Conservation (phyloP, 2,329 filamentous ascomycete genomes). For the Arthrobotrys entomopaga region DNA sequence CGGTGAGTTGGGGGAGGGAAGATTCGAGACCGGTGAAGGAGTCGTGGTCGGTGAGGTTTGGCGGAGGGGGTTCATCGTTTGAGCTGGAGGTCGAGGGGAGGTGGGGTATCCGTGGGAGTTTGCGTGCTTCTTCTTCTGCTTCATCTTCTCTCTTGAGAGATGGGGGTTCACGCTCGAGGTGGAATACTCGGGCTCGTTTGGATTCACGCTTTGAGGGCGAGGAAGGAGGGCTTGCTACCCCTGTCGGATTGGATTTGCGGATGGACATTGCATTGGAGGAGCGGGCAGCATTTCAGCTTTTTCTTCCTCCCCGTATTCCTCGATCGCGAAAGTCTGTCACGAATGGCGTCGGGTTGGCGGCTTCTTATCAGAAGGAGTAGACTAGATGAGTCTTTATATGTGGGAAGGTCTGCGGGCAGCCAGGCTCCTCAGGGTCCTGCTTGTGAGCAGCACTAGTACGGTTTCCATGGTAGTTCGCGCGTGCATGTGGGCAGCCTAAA, state of each 20-base stretch:
- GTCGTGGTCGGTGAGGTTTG: constrained; percentile 29
- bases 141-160: not conserved
- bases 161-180: constrained; percentile 7
- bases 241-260: constrained; percentile 45
- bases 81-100: constrained; percentile 15
- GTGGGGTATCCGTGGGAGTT: constrained; percentile 3
- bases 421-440: not conserved
- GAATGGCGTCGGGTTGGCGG: too few relatives aligned
- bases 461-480: not conserved
- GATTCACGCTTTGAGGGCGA: constrained; percentile 47
- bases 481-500: not conserved
- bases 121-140: not conserved
- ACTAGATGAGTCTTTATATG: too few relatives aligned
- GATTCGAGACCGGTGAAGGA: constrained; percentile 44
- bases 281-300: not conserved
- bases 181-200: constrained; percentile 43
- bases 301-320: too few relatives aligned
- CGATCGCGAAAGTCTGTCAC: too few relatives aligned
- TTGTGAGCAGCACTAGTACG: not conserved
- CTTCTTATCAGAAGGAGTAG: too few relatives aligned
- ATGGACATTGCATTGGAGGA: constrained; percentile 30
- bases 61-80: constrained; percentile 46
- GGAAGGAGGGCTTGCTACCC: constrained; percentile 37
- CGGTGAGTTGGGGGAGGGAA: constrained; percentile 44
- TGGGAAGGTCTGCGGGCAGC: too few relatives aligned